These are phyloP conservation scores for Pelargonium citronellum DNA, from an alignment of 441 rosid species.

Conservation along the genomic window DNA sequence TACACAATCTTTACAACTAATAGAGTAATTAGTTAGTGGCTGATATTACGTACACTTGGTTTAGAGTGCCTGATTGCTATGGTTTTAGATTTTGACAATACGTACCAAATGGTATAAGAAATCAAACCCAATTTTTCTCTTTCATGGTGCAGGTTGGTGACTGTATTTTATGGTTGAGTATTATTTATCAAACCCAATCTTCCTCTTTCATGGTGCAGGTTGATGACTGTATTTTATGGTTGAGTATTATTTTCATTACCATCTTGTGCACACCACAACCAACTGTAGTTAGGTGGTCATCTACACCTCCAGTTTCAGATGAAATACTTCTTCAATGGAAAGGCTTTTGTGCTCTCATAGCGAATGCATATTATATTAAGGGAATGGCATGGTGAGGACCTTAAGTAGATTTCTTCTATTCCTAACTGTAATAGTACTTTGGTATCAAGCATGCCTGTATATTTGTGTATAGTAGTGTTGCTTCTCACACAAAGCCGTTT, in stretches of 20 bases:
- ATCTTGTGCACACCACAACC: slow-evolving; percentile 94
- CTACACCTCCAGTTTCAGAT: slow-evolving; percentile 56
- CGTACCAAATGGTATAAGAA: slow-evolving; percentile 4
- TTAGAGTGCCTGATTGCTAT: too few relatives aligned
- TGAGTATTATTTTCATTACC: slow-evolving; percentile 81
- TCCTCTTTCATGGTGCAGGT: slow-evolving; percentile 37
- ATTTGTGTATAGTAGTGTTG: not conserved
- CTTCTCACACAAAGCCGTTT: too few relatives aligned
- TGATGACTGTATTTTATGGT: slow-evolving; percentile 80
- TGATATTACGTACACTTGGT: too few relatives aligned
- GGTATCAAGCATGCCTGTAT: not conserved
- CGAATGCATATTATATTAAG: slow-evolving; percentile 67
- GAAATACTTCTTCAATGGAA: slow-evolving; percentile 56
- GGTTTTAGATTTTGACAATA: too few relatives aligned
- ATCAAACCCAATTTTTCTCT: slow-evolving; percentile 7
- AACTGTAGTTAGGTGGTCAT: slow-evolving; percentile 80
- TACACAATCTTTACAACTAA: too few relatives aligned
- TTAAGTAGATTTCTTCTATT: slow-evolving; percentile 6
- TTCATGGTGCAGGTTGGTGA: slow-evolving; percentile 52
- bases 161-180: slow-evolving; percentile 84
- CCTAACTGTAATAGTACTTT: not conserved
- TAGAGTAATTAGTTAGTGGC: too few relatives aligned
- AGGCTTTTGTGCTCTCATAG: slow-evolving; percentile 87
- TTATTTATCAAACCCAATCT: too few relatives aligned
- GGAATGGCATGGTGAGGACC: slow-evolving; percentile 89